Percentiles rank a stretch among this genome's conserved stretches.
These are phyloP conservation scores for Cicer pinnatifidum DNA, from an alignment of 306 rosid species.

Conservation along the genomic window DNA sequence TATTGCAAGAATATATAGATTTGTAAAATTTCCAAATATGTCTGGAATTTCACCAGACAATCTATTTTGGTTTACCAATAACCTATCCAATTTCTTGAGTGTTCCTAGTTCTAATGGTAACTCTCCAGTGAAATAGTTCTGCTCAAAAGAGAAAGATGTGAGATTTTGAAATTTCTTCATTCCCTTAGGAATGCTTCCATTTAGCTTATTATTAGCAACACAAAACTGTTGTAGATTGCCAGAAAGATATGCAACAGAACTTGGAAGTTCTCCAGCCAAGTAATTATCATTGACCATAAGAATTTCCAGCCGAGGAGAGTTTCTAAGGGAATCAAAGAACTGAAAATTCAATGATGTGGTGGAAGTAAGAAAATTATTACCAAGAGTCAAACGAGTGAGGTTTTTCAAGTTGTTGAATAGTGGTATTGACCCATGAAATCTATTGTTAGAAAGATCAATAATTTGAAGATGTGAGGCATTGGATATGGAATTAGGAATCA, in stretches of 20 bases:
- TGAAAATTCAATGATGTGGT: constrained; percentile 39
- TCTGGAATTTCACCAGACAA: constrained; percentile 57
- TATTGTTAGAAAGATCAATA: constrained; percentile 44
- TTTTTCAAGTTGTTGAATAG: constrained; percentile 40
- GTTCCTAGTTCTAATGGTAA: constrained; percentile 48
- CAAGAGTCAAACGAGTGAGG: constrained; percentile 32
- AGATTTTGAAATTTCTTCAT: constrained; percentile 44
- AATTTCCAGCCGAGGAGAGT: constrained; percentile 30
- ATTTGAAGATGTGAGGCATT: constrained; percentile 45
- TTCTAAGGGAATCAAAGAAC: constrained; percentile 47
- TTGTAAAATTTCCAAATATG: constrained; percentile 52
- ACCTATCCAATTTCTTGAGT: constrained; percentile 13
- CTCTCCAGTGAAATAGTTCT: constrained; percentile 44
- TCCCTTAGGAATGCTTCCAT: constrained; percentile 49
- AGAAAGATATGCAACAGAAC: constrained; percentile 45
- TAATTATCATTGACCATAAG: constrained; percentile 40
- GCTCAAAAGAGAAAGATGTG: constrained; percentile 42
- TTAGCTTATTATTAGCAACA: constrained; percentile 41
- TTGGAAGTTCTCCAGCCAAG: constrained; percentile 51
- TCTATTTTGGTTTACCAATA: constrained; percentile 6
- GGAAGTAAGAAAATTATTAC: constrained; percentile 40
- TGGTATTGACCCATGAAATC: constrained; percentile 45
- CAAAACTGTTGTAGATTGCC: constrained; percentile 42
- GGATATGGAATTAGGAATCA: constrained; percentile 51
- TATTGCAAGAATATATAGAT: neutral